Conservation (phyloP, 768 basidiomycete genomes). For the Amylocystis lapponica region DNA sequence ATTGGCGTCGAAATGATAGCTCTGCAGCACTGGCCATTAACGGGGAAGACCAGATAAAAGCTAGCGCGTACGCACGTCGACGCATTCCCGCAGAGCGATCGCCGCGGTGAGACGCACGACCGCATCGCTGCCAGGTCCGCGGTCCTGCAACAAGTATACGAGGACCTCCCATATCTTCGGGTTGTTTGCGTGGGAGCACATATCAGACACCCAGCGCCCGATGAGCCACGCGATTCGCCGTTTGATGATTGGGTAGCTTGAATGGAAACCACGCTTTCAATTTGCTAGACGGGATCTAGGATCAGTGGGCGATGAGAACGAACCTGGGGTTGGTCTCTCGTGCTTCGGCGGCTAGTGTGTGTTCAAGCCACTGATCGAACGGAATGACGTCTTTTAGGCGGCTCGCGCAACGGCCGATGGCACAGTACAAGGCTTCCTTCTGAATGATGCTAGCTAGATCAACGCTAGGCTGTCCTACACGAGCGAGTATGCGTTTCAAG, state of each 20-base stretch:
- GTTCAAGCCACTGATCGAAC: slow-evolving; percentile 65
- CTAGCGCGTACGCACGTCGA: slow-evolving; percentile 61
- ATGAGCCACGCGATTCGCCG: slow-evolving; percentile 94
- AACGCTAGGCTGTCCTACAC: slow-evolving; percentile 40
- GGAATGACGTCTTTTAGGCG: slow-evolving; percentile 58
- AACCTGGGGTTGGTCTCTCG: slow-evolving; percentile 55
- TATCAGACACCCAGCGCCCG: slow-evolving; percentile 81
- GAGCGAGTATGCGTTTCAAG: slow-evolving; percentile 17
- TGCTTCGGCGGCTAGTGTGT: slow-evolving; percentile 54
- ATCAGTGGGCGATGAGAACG: slow-evolving; percentile 13
- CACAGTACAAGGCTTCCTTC: slow-evolving; percentile 86
- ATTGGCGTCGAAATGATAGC: slow-evolving; percentile 53
- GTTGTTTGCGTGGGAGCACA: slow-evolving; percentile 53
- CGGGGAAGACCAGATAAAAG: not conserved
- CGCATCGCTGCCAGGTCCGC: slow-evolving; percentile 64
- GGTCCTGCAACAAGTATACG: slow-evolving; percentile 66
- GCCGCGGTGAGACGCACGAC: slow-evolving; percentile 88
- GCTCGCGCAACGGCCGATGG: slow-evolving; percentile 74
- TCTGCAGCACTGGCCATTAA: slow-evolving; percentile 34
- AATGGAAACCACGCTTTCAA: no score
- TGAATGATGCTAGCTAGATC: slow-evolving; percentile 61
- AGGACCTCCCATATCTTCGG: slow-evolving; percentile 76
- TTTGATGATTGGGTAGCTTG: slow-evolving; percentile 86
- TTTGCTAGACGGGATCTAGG: no score
- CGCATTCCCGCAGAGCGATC: slow-evolving; percentile 70